phyloP scores from a whole-genome alignment of 352 stramenopile species.

The Globisporangium ultimum region DNA sequence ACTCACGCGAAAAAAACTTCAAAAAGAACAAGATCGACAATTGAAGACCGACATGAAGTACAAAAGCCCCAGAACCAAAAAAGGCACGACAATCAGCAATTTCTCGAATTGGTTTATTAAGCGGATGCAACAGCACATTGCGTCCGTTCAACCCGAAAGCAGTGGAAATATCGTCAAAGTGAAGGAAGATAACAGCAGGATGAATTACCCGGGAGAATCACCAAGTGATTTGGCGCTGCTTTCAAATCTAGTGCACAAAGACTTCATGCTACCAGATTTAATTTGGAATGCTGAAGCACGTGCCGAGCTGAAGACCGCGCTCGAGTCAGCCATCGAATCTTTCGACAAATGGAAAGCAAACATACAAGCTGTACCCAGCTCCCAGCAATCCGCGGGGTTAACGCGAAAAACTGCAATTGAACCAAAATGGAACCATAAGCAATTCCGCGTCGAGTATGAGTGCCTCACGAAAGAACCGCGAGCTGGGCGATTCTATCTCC shows the following conservation, averaged over 20 bases:
- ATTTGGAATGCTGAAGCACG: constrained; percentile 72
- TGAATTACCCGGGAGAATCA: constrained; percentile 78
- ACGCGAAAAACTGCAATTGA: constrained; percentile 22
- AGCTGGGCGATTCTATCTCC: constrained; percentile 65
- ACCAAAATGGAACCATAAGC: constrained; percentile 63
- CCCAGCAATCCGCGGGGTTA: constrained; percentile 12
- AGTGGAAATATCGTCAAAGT: constrained; percentile 17
- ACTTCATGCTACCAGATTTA: constrained; percentile 75
- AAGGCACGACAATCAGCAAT: constrained; percentile 13
- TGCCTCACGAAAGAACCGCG: constrained; percentile 61
- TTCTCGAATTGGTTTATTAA: constrained; percentile 60
- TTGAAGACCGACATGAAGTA: constrained; percentile 26
- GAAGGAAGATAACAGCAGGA: constrained; percentile 47
- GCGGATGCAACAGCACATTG: constrained; percentile 62
- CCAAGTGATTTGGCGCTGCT: constrained; percentile 61
- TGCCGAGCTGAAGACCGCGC: constrained; percentile 44
- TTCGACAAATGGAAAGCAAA: constrained; percentile 49
- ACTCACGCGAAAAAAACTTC: constrained; percentile 55
- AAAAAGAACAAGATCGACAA: constrained; percentile 43
- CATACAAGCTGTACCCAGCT: constrained; percentile 12
- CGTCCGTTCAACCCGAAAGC: constrained; percentile 25
- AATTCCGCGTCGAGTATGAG: constrained; percentile 64
- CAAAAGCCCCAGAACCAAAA: constrained; percentile 20
- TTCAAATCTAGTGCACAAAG: constrained; percentile 59
- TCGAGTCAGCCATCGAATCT: constrained; percentile 40